These are phyloP conservation scores for Flueggea neowawraea DNA, from an alignment of 441 rosid genomes.

Conservation along the genomic window DNA sequence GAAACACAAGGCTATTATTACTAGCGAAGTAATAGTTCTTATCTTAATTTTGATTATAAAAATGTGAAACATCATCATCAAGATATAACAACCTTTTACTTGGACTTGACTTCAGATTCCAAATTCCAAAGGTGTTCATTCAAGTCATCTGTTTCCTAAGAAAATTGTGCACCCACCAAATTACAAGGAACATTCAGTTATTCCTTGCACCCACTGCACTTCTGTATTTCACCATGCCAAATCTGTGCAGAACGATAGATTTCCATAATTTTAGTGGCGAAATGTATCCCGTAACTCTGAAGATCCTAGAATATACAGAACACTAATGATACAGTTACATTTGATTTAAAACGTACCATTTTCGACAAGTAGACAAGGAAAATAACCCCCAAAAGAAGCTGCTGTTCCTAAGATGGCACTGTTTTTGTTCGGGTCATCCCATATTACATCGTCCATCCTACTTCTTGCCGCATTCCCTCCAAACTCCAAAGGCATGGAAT, in stretches of 20 bases:
- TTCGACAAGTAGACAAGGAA: conserved; percentile 8
- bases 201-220: not conserved
- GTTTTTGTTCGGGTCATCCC: conserved; percentile 24
- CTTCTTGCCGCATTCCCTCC: conserved; percentile 49
- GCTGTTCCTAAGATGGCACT: conserved; percentile 32
- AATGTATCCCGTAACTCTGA: conserved; percentile 12
- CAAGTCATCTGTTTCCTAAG: conserved; percentile 1
- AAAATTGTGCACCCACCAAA: not conserved
- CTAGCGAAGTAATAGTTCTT: not conserved
- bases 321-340: conserved; percentile 21
- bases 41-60: not conserved
- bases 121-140: not conserved
- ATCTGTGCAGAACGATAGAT: conserved; percentile 11
- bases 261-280: conserved; percentile 13
- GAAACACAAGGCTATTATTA: not conserved
- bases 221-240: no score
- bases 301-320: conserved; percentile 39
- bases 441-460: conserved; percentile 76
- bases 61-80: not conserved
- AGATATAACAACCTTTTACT: conserved; percentile 6
- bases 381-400: conserved; percentile 15
- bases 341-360: conserved; percentile 10
- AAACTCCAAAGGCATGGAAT: conserved; percentile 35
- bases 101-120: not conserved
- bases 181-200: no score